Percentiles rank a stretch among this genome's conserved stretches.
phyloP scores from a whole-genome alignment of 2,329 filamentous ascomycete species.

The Akanthomyces dipterigenus region DNA sequence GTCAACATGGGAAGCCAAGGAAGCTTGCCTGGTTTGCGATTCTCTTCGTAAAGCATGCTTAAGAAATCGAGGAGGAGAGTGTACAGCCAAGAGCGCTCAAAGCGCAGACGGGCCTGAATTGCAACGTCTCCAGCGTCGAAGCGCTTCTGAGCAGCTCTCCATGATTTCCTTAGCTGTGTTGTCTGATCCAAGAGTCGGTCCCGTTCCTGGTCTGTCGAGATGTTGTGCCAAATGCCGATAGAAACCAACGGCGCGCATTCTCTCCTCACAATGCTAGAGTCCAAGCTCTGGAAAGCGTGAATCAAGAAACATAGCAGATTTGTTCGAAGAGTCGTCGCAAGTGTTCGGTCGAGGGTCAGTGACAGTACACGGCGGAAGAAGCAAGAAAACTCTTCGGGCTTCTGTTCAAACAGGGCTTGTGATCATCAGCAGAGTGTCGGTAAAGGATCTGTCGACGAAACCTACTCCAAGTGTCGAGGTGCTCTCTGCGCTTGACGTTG shows the following conservation, averaged over 20 bases:
- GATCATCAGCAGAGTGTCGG: slow-evolving; percentile 15
- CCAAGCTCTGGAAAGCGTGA: slow-evolving; percentile 86
- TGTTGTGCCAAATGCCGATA: slow-evolving; percentile 91
- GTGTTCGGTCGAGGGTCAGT: slow-evolving; percentile 67
- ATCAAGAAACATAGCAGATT: slow-evolving; percentile 88
- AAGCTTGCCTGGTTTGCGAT: slow-evolving; percentile 17
- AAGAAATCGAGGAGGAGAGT: slow-evolving; percentile 79
- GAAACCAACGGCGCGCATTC: slow-evolving; percentile 94
- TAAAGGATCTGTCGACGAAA: not conserved
- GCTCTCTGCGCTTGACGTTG: slow-evolving; percentile 83
- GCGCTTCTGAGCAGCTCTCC: slow-evolving; percentile 79
- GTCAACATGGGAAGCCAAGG: not conserved
- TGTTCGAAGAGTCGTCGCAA: slow-evolving; percentile 62
- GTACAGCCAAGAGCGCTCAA: slow-evolving; percentile 92
- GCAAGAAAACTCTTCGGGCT: slow-evolving; percentile 74
- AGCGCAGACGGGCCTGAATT: slow-evolving; percentile 71
- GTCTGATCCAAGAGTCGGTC: slow-evolving; percentile 67
- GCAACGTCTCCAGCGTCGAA: slow-evolving; percentile 80
- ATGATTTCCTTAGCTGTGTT: slow-evolving; percentile 75
- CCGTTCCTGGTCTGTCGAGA: slow-evolving; percentile 69
- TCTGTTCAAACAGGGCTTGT: slow-evolving; percentile 66
- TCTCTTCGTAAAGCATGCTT: slow-evolving; percentile 58
- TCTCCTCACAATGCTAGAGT: slow-evolving; percentile 82
- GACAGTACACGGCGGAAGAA: slow-evolving; percentile 87
- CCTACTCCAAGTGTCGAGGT: slow-evolving; percentile 79